Evolutionary conservation across 768 basidiomycete genomes (phyloP).

Genomic region (Roridomyces roridus): DNA sequence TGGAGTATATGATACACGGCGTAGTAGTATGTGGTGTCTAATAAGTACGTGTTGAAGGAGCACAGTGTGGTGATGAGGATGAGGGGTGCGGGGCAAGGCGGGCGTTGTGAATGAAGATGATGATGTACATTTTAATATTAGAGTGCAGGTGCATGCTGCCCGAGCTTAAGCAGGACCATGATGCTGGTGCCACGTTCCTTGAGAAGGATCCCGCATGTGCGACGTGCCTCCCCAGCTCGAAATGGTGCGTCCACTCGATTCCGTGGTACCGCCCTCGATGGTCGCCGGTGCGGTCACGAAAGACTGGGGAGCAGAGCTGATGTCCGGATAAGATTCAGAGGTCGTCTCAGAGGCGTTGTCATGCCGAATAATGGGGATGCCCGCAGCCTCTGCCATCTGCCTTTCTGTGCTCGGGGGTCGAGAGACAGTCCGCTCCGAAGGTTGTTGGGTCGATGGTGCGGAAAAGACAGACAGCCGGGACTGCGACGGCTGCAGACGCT

Average conservation of each 20-base stretch:
- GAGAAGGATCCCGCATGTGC: conserved; percentile 47
- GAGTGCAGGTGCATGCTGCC: conserved; percentile 9
- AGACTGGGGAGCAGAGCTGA: conserved; percentile 73
- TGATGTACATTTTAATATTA: conserved; percentile 20
- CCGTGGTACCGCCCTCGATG: conserved; percentile 57
- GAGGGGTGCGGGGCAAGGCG: conserved; percentile 5
- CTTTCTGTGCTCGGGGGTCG: conserved; percentile 21
- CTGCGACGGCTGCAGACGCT: conserved; percentile 11
- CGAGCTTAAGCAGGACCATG: conserved; percentile 14
- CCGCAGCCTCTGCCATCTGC: conserved; percentile 18
- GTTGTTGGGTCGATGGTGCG: conserved; percentile 17
- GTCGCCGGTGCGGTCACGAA: conserved; percentile 73
- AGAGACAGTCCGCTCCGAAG: conserved; percentile 27
- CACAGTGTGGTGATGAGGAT: conserved; percentile 1
- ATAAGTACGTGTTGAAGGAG: conserved; percentile 35
- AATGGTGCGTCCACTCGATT: conserved; percentile 52
- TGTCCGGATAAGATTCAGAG: conserved; percentile 51
- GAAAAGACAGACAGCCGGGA: conserved; percentile 19
- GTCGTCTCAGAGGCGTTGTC: conserved; percentile 21
- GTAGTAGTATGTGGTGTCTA: conserved; percentile 37
- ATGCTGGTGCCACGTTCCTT: conserved; percentile 29
- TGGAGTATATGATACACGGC: conserved; percentile 25
- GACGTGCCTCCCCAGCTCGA: conserved; percentile 55
- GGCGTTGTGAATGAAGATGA: conserved; percentile 2
- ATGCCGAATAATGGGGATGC: conserved; percentile 32